A percentile compares a stretch with the other conserved stretches of the same genome.
Conservation (phyloP, 495 filamentous ascomycete genomes). For the Paragyromitra xinjiangensis region DNA sequence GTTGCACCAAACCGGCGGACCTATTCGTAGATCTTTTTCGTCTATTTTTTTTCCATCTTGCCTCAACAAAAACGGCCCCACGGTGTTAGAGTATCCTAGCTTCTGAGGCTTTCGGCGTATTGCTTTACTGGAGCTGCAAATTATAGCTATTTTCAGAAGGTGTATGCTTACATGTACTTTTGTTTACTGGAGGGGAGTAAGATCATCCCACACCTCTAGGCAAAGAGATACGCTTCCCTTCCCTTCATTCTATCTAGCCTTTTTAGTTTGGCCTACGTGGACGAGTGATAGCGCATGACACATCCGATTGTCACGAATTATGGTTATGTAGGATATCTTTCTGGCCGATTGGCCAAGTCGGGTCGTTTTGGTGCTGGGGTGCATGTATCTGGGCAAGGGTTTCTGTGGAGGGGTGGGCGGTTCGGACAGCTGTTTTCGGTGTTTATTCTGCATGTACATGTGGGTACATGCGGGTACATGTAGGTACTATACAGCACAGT, state of each 20-base stretch:
- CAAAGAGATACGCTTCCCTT: no score
- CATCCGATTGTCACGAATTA: constrained; percentile 42
- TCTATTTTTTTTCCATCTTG: not conserved
- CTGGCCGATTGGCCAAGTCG: constrained; percentile 27
- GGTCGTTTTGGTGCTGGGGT: not conserved
- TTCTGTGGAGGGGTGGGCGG: no score
- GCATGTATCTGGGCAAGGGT: no score
- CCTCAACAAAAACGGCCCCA: constrained; percentile 14
- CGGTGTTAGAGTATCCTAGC: not conserved
- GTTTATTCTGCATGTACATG: no score
- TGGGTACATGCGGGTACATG: no score
- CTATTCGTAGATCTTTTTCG: not conserved
- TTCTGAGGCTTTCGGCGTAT: not conserved
- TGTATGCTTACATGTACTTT: not conserved
- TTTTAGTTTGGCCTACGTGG: constrained; percentile 25
- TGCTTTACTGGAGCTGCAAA: not conserved
- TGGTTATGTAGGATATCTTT: constrained; percentile 31
- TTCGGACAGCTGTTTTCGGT: no score
- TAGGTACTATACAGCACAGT: no score
- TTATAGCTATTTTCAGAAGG: constrained; percentile 3
- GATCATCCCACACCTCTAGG: not conserved
- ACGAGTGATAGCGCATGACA: constrained; percentile 50
- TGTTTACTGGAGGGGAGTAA: not conserved
- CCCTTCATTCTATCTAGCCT: not conserved
- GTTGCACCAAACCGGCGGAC: constrained; percentile 4